Base-by-base conservation (phyloP, 2,329 filamentous ascomycete species). In the Venturia aucupariae region DNA sequence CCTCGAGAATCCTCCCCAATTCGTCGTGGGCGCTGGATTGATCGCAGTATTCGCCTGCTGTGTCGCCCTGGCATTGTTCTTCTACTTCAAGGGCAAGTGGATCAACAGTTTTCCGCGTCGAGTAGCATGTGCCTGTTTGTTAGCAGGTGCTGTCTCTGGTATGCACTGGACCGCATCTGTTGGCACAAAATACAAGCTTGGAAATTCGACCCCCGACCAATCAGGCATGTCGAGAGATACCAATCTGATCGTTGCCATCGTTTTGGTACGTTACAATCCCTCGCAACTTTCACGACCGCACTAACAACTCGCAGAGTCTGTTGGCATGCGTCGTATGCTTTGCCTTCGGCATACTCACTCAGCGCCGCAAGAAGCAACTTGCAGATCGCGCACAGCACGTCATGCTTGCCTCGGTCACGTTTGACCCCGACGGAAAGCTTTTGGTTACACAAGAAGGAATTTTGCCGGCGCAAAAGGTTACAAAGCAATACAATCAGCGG, bases 121-220 rank as follows among this genome's bases (percentile, higher is more conserved):
- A 65, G 75, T 82, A 11, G 70, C 86, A 2, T 90, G 86, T 66
- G 88, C 87, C 11, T 76, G 85, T 57, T 75, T 92, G 22, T 80
- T 95, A 48, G 88, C 89, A 10, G 80, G 83, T 19, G 90, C 88
- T 48, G 89, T 94, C 2, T 92, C 87, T 11, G 90, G 89, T 0
- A 94, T 95, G 90, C 90, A 95, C 75, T 95, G 90, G 88, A 88
- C 88, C 64, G 90, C 88, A 39, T 82, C 87, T 3, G 81, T 84
- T 13, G 89, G 89, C 19, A 94, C 90, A 3, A 73, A 75, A 10
- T 94, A 92, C 72, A 80, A 80, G 54, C 74, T 90, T 15, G n/a
- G 19, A 62, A 74, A 81, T 67, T 72, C 79, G 55, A 72, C 81
- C 62, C 77, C 78, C 60, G 68, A 77, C 39, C 69, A 67, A 41